Base-by-base conservation (phyloP, 2,329 filamentous ascomycete species). In the Phialemonium atrogriseum region DNA sequence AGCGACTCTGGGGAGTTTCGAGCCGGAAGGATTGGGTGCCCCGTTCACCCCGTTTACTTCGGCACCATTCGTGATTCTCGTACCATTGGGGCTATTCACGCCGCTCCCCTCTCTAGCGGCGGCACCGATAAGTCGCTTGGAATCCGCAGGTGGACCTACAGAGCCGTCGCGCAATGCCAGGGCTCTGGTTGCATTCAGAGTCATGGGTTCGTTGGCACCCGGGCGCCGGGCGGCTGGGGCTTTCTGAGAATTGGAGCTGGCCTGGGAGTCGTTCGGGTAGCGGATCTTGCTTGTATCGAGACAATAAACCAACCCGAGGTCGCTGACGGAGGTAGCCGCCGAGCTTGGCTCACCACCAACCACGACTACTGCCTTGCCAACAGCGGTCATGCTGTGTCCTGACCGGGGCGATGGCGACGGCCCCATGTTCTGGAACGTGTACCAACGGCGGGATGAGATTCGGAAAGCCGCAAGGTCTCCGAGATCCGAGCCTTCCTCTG, bases 361-460 rank as follows among this genome's bases (percentile, higher is more conserved):
- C 24, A 96, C 85, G 28, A 96, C 80, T 40, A 98, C 80, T 37
- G 88, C 84, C 56, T 94, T 95, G 18, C 85, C 86, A 40, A 89
- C 85, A 3, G 87, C 80, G 3, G 91, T 96, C 91, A 98, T 96
- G 56, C 87, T 95, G 56, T 98, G 91, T 2, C 91, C 91, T 11
- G 89, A 96, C 38, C 91, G 74, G 19, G 91, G 80, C 4, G 88
- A 95, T 0, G 91, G 91, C 1, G 88, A 93, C 4, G 88, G 88
- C 0, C 91, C 91, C 91, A 98, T 98, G 52, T 98, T 98, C 52
- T 98, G 91, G 59, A 98, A 98, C 21, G 91, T 98, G 56, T 96
- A 98, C 91, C 91, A 98, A 37, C 91, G 77, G 42, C 85, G 79
- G 9, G 87, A 87, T 1, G 81, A 77, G 37, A 77, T 76, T 32